Evolutionary conservation across 2,329 filamentous ascomycete genomes (phyloP), one percentile per base, ranked within the genome.

Genomic region (Talaromyces amestolkiae): DNA sequence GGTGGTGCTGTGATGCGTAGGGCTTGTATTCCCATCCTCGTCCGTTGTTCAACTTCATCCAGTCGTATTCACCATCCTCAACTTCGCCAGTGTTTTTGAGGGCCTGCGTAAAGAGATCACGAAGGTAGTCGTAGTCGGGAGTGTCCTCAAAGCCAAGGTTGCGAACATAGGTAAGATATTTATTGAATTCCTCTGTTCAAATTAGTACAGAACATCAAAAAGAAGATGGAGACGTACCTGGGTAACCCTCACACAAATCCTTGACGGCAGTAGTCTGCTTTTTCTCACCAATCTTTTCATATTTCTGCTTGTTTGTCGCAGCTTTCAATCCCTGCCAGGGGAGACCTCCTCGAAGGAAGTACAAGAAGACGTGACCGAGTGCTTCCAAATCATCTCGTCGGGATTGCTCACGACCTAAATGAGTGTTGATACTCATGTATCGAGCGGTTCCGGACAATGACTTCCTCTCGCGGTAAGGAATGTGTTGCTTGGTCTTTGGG

Each of bases 391-490:
- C 95, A 78, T 99, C 95, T 80, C 95, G 86, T 76, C 95, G 89
- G 65, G 94, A 98, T 79, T 99, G 95, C 78, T 99, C 95, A 67
- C 95, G 89, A 63, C 95, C 95, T 70, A 98, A 81, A 84, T 99
- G 95, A 65, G 95, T 99, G 82, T 99, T 99, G 87, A 99, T 98
- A 82, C 92, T 96, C 95, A 98, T 98, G 81, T 99, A 99, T 77
- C 95, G 88, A 68, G 95, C 95, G 65, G 95, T 99, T 68, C 95
- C 95, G 3, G 94, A 98, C 67, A 99, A 84, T 5, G 94, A 97
- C 82, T 99, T 99, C 73, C 95, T 88, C 82, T 98, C 95, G 74
- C 95, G 88, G 79, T 98, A 98, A 13, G 95, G 93, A 71, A 98
- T 98, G 81, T 99, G 95, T 79, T 98, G 95, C 82, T 98, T 98